Percentiles rank a stretch among this genome's conserved stretches.
Evolutionary conservation across 1,284 basidiomycete genomes (phyloP).

Genomic region (Trichosporon sp.): DNA sequence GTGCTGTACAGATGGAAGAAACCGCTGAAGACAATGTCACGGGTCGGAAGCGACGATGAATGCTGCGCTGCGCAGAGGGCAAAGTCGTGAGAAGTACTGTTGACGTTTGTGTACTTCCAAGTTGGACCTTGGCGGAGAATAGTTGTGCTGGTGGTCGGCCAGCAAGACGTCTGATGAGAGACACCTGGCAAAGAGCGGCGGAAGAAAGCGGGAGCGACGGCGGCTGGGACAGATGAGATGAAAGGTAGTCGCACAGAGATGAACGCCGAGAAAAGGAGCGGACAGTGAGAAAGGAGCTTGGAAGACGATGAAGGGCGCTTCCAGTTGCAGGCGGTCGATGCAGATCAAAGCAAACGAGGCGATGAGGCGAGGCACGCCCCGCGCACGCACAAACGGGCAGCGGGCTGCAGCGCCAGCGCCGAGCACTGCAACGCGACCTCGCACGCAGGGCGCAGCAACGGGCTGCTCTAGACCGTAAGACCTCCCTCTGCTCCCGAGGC

Average conservation of each 20-base stretch:
- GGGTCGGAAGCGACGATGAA: neutral
- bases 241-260: neutral
- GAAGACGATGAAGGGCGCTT: neutral
- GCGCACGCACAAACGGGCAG: neutral
- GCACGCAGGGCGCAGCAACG: neutral
- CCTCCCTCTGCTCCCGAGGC: neutral
- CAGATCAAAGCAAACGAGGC: constrained; percentile 1
- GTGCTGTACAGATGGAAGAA: neutral
- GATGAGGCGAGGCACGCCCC: constrained; percentile 1
- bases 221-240: neutral
- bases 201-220: neutral
- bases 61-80: neutral
- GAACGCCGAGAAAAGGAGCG: neutral
- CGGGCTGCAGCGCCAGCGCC: too few species aligned
- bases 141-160: neutral
- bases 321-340: neutral
- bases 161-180: neutral
- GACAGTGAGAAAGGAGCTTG: neutral
- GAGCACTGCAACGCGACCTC: neutral
- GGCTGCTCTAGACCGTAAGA: neutral
- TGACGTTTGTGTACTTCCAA: neutral
- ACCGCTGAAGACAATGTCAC: neutral
- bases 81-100: neutral
- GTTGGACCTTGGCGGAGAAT: neutral
- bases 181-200: constrained; percentile 1